A percentile compares a stretch with the other conserved stretches of the same genome.
phyloP scores from a whole-genome alignment of 2,329 filamentous ascomycete species.

The Talaromyces sp. region DNA sequence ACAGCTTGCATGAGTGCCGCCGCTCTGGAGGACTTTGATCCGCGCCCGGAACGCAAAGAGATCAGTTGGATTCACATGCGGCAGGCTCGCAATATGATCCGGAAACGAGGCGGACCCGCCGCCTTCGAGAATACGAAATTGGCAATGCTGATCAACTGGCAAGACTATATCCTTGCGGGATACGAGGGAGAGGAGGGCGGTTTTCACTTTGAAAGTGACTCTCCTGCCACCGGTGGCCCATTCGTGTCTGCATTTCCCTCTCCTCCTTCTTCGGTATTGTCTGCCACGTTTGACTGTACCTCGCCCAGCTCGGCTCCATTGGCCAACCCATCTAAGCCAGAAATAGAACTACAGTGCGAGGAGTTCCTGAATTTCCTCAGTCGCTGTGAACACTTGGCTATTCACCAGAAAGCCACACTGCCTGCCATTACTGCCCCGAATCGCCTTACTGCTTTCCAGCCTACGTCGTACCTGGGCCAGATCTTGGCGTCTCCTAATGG shows the following conservation, averaged over 20 bases:
- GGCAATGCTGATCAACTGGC: conserved; percentile 38
- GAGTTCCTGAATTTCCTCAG: conserved; percentile 34
- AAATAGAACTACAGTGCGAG: conserved; percentile 30
- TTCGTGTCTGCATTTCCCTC: conserved; percentile 17
- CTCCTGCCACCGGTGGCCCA: conserved; percentile 7
- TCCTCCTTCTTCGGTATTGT: conserved; percentile 10
- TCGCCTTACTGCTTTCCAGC: conserved; percentile 24
- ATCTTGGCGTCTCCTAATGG: conserved; percentile 29
- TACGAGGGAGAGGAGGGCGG: conserved; percentile 29
- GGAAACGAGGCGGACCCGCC: conserved; percentile 29
- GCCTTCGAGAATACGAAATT: conserved; percentile 31
- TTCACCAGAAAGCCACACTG: conserved; percentile 20
- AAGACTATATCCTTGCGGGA: conserved; percentile 36
- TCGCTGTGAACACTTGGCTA: conserved; percentile 31
- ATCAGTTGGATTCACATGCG: conserved; percentile 37
- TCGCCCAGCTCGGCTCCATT: conserved; percentile 7
- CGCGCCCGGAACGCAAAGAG: conserved; percentile 30
- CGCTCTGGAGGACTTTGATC: conserved; percentile 35
- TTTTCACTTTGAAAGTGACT: conserved; percentile 28
- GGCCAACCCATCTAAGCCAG: conserved; percentile 17
- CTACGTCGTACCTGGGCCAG: conserved; percentile 24
- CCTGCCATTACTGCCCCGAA: conserved; percentile 12
- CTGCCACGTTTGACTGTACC: background rate
- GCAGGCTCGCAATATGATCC: conserved; percentile 32
- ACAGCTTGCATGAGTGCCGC: conserved; percentile 35